Evolutionary conservation across 495 filamentous ascomycete species (phyloP).

Genomic region (Lasiosphaeria hispida): DNA sequence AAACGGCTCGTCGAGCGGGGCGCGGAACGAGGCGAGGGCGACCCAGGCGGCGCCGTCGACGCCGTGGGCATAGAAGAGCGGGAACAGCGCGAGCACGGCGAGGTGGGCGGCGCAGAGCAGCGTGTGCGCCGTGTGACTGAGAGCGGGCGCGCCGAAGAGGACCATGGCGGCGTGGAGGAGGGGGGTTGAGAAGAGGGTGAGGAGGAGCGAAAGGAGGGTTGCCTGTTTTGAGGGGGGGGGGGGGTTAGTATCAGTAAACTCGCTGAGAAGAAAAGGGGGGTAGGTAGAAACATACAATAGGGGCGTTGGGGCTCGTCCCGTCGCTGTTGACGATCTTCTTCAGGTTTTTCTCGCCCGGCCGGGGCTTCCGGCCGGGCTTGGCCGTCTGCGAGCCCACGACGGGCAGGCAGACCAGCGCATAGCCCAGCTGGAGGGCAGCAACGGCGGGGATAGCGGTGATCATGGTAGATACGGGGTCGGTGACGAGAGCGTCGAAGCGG

Average conservation of each 20-base stretch:
- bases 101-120: slow-evolving; percentile 77
- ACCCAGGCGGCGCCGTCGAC: slow-evolving; percentile 70
- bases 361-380: slow-evolving; percentile 28
- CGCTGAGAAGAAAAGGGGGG: neutral
- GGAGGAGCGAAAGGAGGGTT: slow-evolving; percentile 57
- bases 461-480: slow-evolving; percentile 68
- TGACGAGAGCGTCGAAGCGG: slow-evolving; percentile 65
- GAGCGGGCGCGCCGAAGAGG: slow-evolving; percentile 87
- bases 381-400: slow-evolving; percentile 47
- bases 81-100: slow-evolving; percentile 68
- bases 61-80: slow-evolving; percentile 82
- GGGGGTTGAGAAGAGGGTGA: slow-evolving; percentile 57
- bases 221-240: slow-evolving; percentile 45
- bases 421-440: slow-evolving; percentile 62
- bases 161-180: slow-evolving; percentile 64
- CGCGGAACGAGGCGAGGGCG: slow-evolving; percentile 56
- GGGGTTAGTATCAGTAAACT: neutral
- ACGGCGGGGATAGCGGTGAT: slow-evolving; percentile 59
- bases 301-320: slow-evolving; percentile 26
- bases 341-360: slow-evolving; percentile 47
- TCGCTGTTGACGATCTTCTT: slow-evolving; percentile 25
- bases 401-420: slow-evolving; percentile 71
- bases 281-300: slow-evolving; percentile 33
- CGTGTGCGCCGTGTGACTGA: slow-evolving; percentile 77
- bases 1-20: slow-evolving; percentile 64